Evolutionary conservation across 2,329 filamentous ascomycete genomes (phyloP).

Genomic region (Fusarium sp.): DNA sequence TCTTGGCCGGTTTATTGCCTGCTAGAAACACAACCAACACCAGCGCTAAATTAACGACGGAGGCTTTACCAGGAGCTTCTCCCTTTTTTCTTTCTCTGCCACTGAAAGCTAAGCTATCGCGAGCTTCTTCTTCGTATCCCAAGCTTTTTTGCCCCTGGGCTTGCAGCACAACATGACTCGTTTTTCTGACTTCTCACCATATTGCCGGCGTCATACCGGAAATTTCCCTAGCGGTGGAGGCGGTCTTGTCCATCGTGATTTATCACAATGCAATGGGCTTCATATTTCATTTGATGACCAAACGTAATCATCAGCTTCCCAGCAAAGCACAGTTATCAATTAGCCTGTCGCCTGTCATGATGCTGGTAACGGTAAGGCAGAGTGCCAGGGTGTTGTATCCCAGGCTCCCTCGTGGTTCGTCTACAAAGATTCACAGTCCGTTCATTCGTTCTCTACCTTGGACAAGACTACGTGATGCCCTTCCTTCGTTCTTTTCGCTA

Average conservation of each 20-base stretch:
- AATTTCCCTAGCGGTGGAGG: conserved; percentile 24
- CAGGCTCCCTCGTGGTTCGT: conserved; percentile 10
- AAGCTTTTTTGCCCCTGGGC: conserved; percentile 13
- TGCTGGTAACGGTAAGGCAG: neutral
- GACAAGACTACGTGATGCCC: neutral
- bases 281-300: neutral
- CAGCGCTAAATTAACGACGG: conserved; percentile 1
- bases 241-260: conserved; percentile 20
- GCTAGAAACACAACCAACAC: conserved; percentile 8
- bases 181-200: neutral
- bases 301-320: neutral
- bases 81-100: neutral
- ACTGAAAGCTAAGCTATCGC: neutral
- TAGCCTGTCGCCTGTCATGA: conserved; percentile 12
- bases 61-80: neutral
- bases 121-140: neutral
- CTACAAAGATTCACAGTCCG: neutral
- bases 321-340: neutral
- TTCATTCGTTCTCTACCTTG: neutral
- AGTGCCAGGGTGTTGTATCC: conserved; percentile 7
- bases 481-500: neutral
- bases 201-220: conserved; percentile 12
- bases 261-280: neutral
- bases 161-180: conserved; percentile 27
- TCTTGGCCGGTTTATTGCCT: conserved; percentile 11